phyloP scores from a whole-genome alignment of 163 green algal species.

The Chloromonas sp. region DNA sequence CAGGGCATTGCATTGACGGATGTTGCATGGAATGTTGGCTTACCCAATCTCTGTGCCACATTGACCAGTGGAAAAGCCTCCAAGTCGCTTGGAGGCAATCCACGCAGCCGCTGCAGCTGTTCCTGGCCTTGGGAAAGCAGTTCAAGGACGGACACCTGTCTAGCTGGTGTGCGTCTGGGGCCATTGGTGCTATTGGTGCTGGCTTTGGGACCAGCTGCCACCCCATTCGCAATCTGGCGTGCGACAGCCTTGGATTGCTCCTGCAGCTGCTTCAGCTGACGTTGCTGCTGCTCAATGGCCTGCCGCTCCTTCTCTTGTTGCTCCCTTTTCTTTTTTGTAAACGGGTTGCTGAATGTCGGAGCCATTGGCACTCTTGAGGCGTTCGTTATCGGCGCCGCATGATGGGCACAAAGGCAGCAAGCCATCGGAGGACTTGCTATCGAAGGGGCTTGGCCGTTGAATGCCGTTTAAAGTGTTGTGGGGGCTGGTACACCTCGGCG shows the following conservation, averaged over 20 bases:
- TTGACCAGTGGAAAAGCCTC: conserved; percentile 1
- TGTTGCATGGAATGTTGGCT: neutral
- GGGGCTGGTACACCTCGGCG: too few species aligned
- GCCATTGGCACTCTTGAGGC: neutral
- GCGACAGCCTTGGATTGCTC: too few species aligned
- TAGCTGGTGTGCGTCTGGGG: neutral
- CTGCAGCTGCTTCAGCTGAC: neutral
- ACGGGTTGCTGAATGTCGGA: neutral
- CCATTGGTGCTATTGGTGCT: neutral
- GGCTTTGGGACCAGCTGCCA: too few species aligned
- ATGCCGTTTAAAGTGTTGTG: too few species aligned
- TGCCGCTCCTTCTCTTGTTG: neutral
- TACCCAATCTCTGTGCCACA: neutral
- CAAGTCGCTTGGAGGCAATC: neutral
- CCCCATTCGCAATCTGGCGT: too few species aligned
- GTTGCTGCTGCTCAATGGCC: neutral
- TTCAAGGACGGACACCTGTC: neutral
- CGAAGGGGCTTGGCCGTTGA: too few species aligned
- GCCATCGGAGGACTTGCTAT: too few species aligned
- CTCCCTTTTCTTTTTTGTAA: neutral
- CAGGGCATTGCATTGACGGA: neutral
- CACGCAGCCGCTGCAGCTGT: conserved; percentile 1
- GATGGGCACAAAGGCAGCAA: too few species aligned
- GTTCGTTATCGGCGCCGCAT: neutral
- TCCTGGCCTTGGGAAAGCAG: conserved; percentile 1